phyloP scores from a whole-genome alignment of 441 rosid species.

The Gossypium davidsonii region DNA sequence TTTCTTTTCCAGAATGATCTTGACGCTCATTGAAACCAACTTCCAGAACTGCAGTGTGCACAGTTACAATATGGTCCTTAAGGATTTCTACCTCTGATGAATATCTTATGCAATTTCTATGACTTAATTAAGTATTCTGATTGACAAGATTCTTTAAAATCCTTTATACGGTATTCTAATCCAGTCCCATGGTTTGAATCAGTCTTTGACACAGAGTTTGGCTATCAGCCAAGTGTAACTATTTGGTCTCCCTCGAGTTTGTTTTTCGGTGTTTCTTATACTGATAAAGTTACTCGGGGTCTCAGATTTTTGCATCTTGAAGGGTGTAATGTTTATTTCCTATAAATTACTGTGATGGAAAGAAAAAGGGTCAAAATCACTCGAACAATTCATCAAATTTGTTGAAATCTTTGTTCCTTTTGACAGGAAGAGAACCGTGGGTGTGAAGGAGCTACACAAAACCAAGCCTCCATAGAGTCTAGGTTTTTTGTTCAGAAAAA shows the following conservation, averaged over 20 bases:
- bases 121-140: not conserved
- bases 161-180: not conserved
- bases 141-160: not conserved
- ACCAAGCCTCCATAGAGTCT: conserved; percentile 28
- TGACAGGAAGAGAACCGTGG: conserved; percentile 37
- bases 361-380: not conserved
- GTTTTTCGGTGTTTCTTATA: not conserved
- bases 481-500: conserved; percentile 34
- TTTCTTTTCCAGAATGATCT: not conserved
- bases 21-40: not conserved
- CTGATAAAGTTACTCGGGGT: not conserved
- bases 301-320: not conserved
- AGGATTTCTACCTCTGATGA: not conserved
- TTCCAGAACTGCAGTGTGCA: not conserved
- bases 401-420: conserved; percentile 15
- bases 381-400: not conserved
- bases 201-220: not conserved
- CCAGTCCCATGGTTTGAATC: not conserved
- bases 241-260: not conserved
- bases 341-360: not conserved
- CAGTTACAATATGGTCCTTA: not conserved
- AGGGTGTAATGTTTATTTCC: not conserved
- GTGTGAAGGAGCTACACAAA: conserved; percentile 23
- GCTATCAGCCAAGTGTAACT: not conserved
- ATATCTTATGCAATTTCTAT: not conserved